Evolutionary conservation across 2,329 filamentous ascomycete genomes (phyloP), one percentile per base, ranked within the genome.

Genomic region (Furcasterigmium furcatum): DNA sequence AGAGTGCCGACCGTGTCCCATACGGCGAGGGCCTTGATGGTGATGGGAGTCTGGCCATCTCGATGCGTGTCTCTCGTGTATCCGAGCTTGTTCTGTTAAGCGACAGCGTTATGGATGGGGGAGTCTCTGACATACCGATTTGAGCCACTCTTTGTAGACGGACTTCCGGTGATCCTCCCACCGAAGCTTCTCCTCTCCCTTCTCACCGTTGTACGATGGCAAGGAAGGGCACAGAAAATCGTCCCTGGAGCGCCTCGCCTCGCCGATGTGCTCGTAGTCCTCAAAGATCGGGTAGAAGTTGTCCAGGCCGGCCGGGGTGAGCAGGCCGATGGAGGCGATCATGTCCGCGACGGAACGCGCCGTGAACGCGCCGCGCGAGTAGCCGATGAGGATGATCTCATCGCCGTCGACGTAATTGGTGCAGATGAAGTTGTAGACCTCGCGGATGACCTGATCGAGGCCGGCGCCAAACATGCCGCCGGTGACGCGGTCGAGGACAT

Each of bases 1-100:
- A 76, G 56, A 16, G 65, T 64, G 38, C 72, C 73, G 16, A 77
- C 72, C 1, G 73, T 76, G 48, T 77, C 73, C 65, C 65, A 77
- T 3, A 82, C 79, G 9, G 72, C 72, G 61, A 41, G 72, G 72
- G 71, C 72, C 48, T 70, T 67, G 45, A 77, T 64, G 9, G 55
- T 63, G 29, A 77, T 67, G 9, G 63, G 48, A 22, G 60, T 51
- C 18, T 51, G 43, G 27, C 56, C 59, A 36, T 67, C 59, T 7
- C 50, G 54, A 47, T 58, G 62, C n/a, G 60, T 57, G 39, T 69
- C 62, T 27, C 65, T 60, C 1, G 69, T 69, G 44, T 68, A 58
- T 2, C 51, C 52, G 24, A 55, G 46, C 58, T 67, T 42, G 3
- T 3, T n/a, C 6, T 19, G n/a, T 27, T 46, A 16, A 49, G 8